These are phyloP conservation scores for Diaporthe citriasiana DNA, from an alignment of 2,329 filamentous ascomycete species.

Conservation along the genomic window DNA sequence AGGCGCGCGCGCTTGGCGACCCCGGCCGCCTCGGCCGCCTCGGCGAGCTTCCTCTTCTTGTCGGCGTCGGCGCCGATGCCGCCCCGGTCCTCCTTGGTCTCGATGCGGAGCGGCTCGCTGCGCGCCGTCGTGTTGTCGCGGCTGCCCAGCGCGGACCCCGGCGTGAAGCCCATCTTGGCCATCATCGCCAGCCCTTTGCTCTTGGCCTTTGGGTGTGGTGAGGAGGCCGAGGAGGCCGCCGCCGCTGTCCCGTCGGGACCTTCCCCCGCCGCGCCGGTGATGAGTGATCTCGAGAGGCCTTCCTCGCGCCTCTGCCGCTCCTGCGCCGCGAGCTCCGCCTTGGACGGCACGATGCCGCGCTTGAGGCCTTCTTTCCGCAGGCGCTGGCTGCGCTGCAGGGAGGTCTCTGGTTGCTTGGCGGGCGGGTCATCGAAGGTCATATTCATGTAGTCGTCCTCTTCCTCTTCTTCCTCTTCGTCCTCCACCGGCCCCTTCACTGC, in stretches of 20 bases:
- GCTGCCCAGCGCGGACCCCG: slow-evolving; percentile 81
- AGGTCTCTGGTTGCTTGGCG: slow-evolving; percentile 61
- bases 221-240: not conserved
- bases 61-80: slow-evolving; percentile 89
- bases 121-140: slow-evolving; percentile 56
- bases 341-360: slow-evolving; percentile 80
- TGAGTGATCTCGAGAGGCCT: slow-evolving; percentile 80
- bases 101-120: slow-evolving; percentile 81
- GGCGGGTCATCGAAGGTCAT: slow-evolving; percentile 85
- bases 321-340: slow-evolving; percentile 83
- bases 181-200: slow-evolving; percentile 98
- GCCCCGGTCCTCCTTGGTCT: slow-evolving; percentile 82
- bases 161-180: slow-evolving; percentile 92
- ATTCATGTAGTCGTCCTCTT: slow-evolving; percentile 95
- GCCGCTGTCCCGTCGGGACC: not conserved
- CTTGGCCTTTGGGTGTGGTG: slow-evolving; percentile 80
- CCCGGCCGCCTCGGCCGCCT: slow-evolving; percentile 67
- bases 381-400: slow-evolving; percentile 67
- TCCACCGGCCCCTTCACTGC: slow-evolving; percentile 8
- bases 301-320: slow-evolving; percentile 80
- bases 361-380: slow-evolving; percentile 76
- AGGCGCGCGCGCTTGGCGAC: slow-evolving; percentile 69
- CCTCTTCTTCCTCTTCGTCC: slow-evolving; percentile 70
- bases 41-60: slow-evolving; percentile 81
- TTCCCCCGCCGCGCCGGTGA: slow-evolving; percentile 61